Conservation (phyloP, 2,329 filamentous ascomycete species). For the Ophiosphaerella narmari region DNA sequence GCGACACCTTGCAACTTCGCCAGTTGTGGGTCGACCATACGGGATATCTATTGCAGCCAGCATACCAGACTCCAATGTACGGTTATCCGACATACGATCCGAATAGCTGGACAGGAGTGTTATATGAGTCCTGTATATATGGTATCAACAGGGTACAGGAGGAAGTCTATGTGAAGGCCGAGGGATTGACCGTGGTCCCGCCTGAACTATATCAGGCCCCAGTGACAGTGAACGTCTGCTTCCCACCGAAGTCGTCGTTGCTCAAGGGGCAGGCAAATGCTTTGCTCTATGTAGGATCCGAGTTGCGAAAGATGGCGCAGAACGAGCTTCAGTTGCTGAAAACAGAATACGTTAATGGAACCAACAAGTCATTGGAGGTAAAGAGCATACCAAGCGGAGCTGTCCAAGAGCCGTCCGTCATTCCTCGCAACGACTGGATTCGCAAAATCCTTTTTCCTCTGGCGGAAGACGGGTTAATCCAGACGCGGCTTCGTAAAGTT, state of each 20-base stretch:
- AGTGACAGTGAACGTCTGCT: conserved; percentile 28
- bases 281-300: conserved; percentile 8
- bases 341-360: neutral
- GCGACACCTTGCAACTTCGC: conserved; percentile 38
- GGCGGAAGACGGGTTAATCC: conserved; percentile 42
- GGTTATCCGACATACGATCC: neutral
- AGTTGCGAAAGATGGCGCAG: conserved; percentile 3
- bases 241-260: conserved; percentile 22
- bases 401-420: neutral
- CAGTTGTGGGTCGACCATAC: conserved; percentile 26
- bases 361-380: neutral
- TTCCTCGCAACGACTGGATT: conserved; percentile 33
- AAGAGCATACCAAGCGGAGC: neutral
- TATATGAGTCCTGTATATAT: conserved; percentile 28
- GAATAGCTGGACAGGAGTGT: conserved; percentile 22
- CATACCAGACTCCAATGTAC: neutral
- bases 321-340: too few relatives aligned
- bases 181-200: conserved; percentile 11
- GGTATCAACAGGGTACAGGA: conserved; percentile 28
- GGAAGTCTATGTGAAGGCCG: conserved; percentile 25
- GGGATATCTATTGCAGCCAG: conserved; percentile 12
- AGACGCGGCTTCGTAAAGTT: conserved; percentile 45
- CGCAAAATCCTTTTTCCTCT: conserved; percentile 52
- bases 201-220: conserved; percentile 1
- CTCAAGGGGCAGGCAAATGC: conserved; percentile 12